These are phyloP conservation scores for Syzygium oleosum DNA, from an alignment of 345 rosid species.

Conservation along the genomic window DNA sequence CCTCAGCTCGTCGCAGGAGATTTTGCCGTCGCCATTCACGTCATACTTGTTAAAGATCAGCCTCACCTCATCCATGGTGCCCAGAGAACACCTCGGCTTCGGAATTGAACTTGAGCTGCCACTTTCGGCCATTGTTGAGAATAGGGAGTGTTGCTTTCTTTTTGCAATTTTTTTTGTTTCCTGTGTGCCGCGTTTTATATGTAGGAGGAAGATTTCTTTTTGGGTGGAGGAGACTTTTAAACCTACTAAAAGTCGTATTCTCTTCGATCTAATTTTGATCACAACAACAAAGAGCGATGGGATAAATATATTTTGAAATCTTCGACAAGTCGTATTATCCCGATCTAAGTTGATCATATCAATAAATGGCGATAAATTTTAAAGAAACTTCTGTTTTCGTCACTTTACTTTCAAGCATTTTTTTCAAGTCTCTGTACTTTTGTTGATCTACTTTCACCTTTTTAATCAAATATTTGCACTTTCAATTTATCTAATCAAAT, in stretches of 20 bases:
- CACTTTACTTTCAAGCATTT: not conserved
- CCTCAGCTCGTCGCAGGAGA: slow-evolving; percentile 57
- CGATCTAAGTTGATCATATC: not conserved
- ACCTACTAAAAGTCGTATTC: not conserved
- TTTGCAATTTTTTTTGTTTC: not conserved
- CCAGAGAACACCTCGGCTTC: not conserved
- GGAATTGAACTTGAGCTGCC: not conserved
- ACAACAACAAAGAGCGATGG: not conserved
- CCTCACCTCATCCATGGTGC: slow-evolving; percentile 33
- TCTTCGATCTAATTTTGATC: not conserved
- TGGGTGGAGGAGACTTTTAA: not conserved
- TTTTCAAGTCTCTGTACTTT: too few species aligned
- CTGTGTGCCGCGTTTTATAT: not conserved
- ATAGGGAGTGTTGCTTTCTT: not conserved
- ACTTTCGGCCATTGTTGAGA: not conserved
- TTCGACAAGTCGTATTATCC: not conserved
- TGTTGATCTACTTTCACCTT: not conserved
- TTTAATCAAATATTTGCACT: not conserved
- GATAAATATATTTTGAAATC: not conserved
- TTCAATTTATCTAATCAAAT: not conserved
- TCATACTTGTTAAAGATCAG: slow-evolving; percentile 61
- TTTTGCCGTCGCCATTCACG: slow-evolving; percentile 84
- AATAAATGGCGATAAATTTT: not conserved
- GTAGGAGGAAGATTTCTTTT: not conserved
- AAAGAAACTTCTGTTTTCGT: too few species aligned